Percentiles rank a stretch among this genome's conserved stretches.
Conservation (phyloP, 768 basidiomycete species). For the Lepiota venenata region DNA sequence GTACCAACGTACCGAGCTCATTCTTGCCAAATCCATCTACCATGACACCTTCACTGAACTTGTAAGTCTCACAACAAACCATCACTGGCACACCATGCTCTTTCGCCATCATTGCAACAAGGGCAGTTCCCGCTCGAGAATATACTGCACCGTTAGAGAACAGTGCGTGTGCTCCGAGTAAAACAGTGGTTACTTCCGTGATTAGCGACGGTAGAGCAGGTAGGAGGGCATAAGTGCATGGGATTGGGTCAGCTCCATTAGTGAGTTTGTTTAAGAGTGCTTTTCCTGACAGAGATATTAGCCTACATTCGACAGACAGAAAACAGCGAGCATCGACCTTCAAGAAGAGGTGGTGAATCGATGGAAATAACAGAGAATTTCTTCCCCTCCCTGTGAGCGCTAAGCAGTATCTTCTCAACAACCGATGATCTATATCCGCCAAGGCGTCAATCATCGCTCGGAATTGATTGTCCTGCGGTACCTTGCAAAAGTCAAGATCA, state of each 20-base stretch:
- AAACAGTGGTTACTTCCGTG: conserved; percentile 76
- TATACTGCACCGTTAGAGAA: conserved; percentile 94
- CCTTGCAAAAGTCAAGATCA: conserved; percentile 92
- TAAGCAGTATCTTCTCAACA: conserved; percentile 84
- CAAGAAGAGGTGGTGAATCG: conserved; percentile 91
- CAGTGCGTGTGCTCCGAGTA: conserved; percentile 92
- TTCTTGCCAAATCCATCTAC: conserved; percentile 96
- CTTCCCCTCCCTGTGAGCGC: conserved; percentile 71
- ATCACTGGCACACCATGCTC: conserved; percentile 88
- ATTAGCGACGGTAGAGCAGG: conserved; percentile 80
- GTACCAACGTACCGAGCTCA: conserved; percentile 69
- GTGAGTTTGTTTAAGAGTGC: conserved; percentile 68
- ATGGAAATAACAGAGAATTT: conserved; percentile 89
- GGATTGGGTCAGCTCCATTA: conserved; percentile 54
- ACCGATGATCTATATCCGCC: conserved; percentile 72
- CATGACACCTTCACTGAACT: conserved; percentile 90
- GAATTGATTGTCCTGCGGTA: conserved; percentile 25
- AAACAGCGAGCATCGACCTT: conserved; percentile 48
- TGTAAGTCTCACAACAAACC: conserved; percentile 98
- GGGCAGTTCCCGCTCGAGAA: conserved; percentile 90
- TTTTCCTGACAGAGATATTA: conserved; percentile 56
- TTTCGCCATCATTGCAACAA: conserved; percentile 96
- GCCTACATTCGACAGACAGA: conserved; percentile 2
- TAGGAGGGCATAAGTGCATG: conserved; percentile 90
- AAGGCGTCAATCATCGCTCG: neutral